Evolutionary conservation across 176 grass and related monocot genomes (phyloP).

Genomic region (Panicum miliaceum): DNA sequence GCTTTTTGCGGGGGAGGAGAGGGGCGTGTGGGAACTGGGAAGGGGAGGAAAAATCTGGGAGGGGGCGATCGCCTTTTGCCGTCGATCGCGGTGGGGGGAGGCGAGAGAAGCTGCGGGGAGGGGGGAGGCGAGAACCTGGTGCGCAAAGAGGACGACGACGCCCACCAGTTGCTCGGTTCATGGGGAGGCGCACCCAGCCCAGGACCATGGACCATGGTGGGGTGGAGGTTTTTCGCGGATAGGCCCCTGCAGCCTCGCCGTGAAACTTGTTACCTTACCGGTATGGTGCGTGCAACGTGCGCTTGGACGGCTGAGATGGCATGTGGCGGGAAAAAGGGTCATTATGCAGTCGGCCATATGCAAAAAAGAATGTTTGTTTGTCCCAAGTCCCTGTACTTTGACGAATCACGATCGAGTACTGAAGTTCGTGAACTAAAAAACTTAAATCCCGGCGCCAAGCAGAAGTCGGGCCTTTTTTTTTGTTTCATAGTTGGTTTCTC

Average conservation of each 20-base stretch:
- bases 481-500: too few species aligned
- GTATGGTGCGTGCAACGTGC: background rate
- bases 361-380: background rate
- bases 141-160: conserved; percentile 46
- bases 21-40: background rate
- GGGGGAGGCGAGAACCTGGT: conserved; percentile 35
- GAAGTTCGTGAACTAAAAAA: too few species aligned
- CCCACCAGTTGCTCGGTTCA: conserved; percentile 39
- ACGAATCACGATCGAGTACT: too few species aligned
- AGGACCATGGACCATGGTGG: conserved; percentile 24
- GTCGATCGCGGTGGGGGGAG: conserved; percentile 25
- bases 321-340: background rate
- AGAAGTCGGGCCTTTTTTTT: too few species aligned
- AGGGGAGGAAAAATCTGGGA: conserved; percentile 6
- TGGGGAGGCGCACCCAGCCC: conserved; percentile 5
- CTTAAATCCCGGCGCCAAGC: too few species aligned
- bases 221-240: conserved; percentile 31
- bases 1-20: background rate
- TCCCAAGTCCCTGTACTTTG: background rate
- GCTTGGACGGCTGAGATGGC: conserved; percentile 27
- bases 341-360: background rate
- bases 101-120: conserved; percentile 21
- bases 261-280: background rate
- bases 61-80: conserved; percentile 19
- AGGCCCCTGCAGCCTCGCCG: background rate